A percentile compares a stretch with the other conserved stretches of the same genome.
Conservation (phyloP, 805 yeast species). For the Cyberlindnera subsufficiens region DNA sequence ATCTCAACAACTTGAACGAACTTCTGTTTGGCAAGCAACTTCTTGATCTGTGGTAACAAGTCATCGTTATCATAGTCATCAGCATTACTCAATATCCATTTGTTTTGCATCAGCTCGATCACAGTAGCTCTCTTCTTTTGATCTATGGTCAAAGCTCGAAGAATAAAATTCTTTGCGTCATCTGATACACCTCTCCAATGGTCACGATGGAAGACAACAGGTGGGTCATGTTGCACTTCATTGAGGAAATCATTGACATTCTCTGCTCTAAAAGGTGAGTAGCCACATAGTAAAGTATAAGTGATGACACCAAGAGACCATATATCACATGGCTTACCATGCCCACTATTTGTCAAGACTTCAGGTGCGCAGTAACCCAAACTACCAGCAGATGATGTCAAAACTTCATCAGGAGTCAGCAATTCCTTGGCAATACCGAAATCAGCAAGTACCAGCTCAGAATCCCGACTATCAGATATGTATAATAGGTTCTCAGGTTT, state of each 20-base stretch:
- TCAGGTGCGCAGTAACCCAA: conserved; percentile 98
- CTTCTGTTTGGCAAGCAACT: conserved; percentile 77
- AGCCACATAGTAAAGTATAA: conserved; percentile 85
- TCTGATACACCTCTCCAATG: conserved; percentile 81
- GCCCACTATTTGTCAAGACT: conserved; percentile 74
- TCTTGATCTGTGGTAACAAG: conserved; percentile 73
- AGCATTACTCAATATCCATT: conserved; percentile 62
- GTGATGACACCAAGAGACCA: conserved; percentile 96
- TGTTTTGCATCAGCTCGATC: conserved; percentile 53
- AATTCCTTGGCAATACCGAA: conserved; percentile 90
- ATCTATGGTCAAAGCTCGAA: conserved; percentile 60
- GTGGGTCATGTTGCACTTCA: conserved; percentile 65
- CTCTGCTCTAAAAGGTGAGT: conserved; percentile 87
- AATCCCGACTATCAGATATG: conserved; percentile 46
- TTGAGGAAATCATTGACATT: conserved; percentile 72
- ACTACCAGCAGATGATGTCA: conserved; percentile 79
- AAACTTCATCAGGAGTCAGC: conserved; percentile 49
- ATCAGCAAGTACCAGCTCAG: conserved; percentile 84
- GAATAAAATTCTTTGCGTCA: conserved; percentile 76
- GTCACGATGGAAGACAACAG: conserved; percentile 80
- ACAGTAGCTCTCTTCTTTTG: conserved; percentile 70
- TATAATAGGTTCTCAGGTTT: conserved; percentile 92
- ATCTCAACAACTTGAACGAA: conserved; percentile 82
- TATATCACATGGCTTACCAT: conserved; percentile 92
- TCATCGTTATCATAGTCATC: conserved; percentile 45